Percentiles rank a stretch among this genome's conserved stretches.
These are phyloP conservation scores for Carex kokanica DNA, from an alignment of 176 grass and related monocot species.

Conservation along the genomic window DNA sequence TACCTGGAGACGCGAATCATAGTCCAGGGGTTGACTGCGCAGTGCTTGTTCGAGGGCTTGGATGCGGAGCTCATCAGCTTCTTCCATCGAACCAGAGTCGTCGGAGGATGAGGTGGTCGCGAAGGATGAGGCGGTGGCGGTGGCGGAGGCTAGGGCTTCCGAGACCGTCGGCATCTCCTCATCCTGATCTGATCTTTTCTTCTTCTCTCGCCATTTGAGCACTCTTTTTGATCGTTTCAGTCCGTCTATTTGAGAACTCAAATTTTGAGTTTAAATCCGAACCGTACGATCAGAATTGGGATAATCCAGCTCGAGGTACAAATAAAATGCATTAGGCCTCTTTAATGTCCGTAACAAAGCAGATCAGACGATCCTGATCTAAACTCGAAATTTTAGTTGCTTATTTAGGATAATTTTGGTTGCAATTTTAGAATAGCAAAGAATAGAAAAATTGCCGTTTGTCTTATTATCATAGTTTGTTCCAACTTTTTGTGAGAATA, in stretches of 20 bases:
- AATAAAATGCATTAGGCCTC: no score
- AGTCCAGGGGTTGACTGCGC: constrained; percentile 57
- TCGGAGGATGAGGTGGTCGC: constrained; percentile 11
- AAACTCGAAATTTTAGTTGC: no score
- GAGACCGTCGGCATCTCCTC: constrained; percentile 34
- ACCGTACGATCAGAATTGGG: no score
- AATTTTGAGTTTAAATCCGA: no score
- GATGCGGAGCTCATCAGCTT: constrained; percentile 49
- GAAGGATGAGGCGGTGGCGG: not conserved
- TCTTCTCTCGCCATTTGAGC: constrained; percentile 15
- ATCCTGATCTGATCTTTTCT: constrained; percentile 9
- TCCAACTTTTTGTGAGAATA: no score
- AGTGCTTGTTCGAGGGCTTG: constrained; percentile 60
- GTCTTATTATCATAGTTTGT: no score
- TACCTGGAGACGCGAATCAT: constrained; percentile 73
- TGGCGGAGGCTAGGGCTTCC: not conserved
- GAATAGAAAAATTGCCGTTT: no score
- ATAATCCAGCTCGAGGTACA: no score
- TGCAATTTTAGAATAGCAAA: no score
- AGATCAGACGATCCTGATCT: no score
- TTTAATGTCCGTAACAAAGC: no score
- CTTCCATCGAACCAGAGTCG: constrained; percentile 38
- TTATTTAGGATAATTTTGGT: no score
- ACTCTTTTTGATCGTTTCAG: not conserved
- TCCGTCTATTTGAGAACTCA: not conserved